phyloP scores from a whole-genome alignment of 192 early-diverging fungal species.

The Podila verticillata region DNA sequence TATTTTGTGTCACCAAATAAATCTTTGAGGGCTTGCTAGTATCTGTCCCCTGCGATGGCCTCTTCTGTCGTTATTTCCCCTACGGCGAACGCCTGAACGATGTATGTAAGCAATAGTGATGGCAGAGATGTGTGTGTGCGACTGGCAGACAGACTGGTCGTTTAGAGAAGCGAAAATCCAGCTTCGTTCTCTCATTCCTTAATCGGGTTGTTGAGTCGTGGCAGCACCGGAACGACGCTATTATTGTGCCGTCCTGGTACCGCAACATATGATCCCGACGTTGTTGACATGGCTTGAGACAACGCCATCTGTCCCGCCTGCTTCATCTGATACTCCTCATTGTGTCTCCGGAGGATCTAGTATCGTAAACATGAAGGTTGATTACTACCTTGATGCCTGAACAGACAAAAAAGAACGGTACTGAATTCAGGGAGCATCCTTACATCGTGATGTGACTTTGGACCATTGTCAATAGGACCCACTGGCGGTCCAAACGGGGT shows the following conservation, averaged over 20 bases:
- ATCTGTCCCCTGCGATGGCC: too few relatives aligned
- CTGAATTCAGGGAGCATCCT: background rate
- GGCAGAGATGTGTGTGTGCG: too few relatives aligned
- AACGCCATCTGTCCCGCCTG: constrained; percentile 15
- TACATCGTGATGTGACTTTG: constrained; percentile 48
- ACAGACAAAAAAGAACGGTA: too few relatives aligned
- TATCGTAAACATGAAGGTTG: background rate
- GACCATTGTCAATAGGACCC: constrained; percentile 19
- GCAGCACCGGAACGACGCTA: constrained; percentile 25
- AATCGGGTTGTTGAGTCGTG: constrained; percentile 16
- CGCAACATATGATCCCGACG: constrained; percentile 26
- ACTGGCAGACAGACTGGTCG: too few relatives aligned
- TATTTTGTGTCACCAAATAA: too few relatives aligned
- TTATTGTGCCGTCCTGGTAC: constrained; percentile 29
- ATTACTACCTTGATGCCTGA: too few relatives aligned
- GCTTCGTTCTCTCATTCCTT: too few relatives aligned
- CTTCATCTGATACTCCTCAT: constrained; percentile 33
- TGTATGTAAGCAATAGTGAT: too few relatives aligned
- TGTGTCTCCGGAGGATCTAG: constrained; percentile 36
- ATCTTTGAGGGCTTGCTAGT: too few relatives aligned
- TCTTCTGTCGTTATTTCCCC: too few relatives aligned
- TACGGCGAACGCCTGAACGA: too few relatives aligned
- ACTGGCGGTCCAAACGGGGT: constrained; percentile 41
- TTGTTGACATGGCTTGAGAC: constrained; percentile 15
- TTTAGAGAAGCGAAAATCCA: too few relatives aligned